Evolutionary conservation across 768 basidiomycete genomes (phyloP), one percentile per base, ranked within the genome.

Genomic region (Russula olivacea): DNA sequence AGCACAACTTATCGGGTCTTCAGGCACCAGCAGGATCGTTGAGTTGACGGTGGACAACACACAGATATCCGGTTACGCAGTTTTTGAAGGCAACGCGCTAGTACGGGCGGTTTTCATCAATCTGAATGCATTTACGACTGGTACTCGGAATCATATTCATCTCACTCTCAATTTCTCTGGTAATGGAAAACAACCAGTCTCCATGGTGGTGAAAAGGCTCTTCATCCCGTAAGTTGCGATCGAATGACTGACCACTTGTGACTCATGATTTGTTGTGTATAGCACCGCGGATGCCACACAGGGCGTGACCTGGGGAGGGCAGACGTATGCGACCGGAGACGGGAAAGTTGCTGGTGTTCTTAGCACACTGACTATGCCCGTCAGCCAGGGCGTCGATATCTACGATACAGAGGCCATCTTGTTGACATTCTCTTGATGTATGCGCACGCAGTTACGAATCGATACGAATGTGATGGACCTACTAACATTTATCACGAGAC

Each of bases 101-200:
- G 73, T 65, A 12, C 79, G 81, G 34, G 82, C 81, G 1, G 71
- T 86, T 1, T 79, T 89, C 64, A 80, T 88, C 70, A 85, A 88
- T 68, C 80, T 78, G 0, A 69, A 80, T 32, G 82, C 85, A 5
- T 87, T 25, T 53, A 36, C 34, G 23, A 45, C 49, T 50, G 65
- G 56, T 11, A 30, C 55, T 4, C 58, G 66, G 23, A 34, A 56
- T 32, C 60, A 40, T 25, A 45, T 45, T 17, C 64, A 60, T 40
- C 48, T 64, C 19, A 23, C 25, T 15, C 36, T 59, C n/a, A 30
- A 45, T 25, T 50, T 45, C 53, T 48, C 52, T 32, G 62, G 58
- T 14, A 5, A n/a, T 14, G 40, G 59, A 28, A 38, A 80, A 78
- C 30, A n/a, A 7, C 75, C 77, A 4, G 65, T 61, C 9, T 68